Base-by-base conservation (phyloP, 257 asterid species). In the Solanum virginianum region DNA sequence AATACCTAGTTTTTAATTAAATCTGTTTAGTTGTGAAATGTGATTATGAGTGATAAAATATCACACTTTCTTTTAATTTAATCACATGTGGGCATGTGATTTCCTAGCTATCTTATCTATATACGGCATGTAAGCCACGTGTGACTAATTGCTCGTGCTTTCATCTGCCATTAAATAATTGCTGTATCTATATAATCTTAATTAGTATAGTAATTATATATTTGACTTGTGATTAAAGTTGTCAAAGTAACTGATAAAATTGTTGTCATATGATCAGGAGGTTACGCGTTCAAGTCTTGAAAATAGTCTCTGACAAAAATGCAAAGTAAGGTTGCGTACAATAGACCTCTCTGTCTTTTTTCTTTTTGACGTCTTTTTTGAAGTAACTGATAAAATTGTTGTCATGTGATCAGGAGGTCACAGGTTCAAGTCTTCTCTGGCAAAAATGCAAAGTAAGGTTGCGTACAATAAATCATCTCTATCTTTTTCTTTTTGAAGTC, bases 41-140 rank as follows among this genome's bases (percentile, higher is more conserved):
- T 22, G 22, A 74, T 47, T 22, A 47, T 7, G n/a, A 74, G n/a
- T 82, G 8, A 39, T 85, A 45, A 85, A 55, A 55, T 4, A 51
- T 74, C 59, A 77, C 5, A 75, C 39, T 51, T 54, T 53, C 68
- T 86, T 41, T 77, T 45, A 39, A 87, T 87, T 85, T 83, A 41
- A 69, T 82, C 94, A 92, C 94, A 85, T 93, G 94, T 74, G 66
- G 71, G 87, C 93, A 92, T 88, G 94, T 90, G 94, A 84, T 54
- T 80, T 43, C 84, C 22, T 62, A 36, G 56, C 80, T 39, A 39
- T 16, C 26, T 49, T 39, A 39, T 26, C 26, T 49, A 85, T 82
- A 88, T 74, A 84, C 87, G 86, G 91, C 94, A 90, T 89, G 95
- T 88, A 88, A 88, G 91, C 89, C 90, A 91, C 92, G 89, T 90